Evolutionary conservation across 2,329 filamentous ascomycete species (phyloP).

Genomic region (Aspergillus ruber): DNA sequence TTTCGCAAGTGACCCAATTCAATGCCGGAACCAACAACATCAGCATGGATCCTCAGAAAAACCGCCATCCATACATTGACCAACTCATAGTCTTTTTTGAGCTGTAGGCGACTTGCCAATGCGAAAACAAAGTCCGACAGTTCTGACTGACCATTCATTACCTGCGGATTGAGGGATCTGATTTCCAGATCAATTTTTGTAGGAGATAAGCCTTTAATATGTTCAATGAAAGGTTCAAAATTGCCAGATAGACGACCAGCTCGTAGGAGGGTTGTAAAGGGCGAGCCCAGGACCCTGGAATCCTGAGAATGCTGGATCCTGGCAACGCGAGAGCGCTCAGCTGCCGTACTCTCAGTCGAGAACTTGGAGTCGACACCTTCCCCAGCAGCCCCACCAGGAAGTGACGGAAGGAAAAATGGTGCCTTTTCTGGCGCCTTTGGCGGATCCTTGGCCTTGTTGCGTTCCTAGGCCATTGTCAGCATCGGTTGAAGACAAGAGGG

Average conservation of each 20-base stretch:
- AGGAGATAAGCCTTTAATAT: slow-evolving; percentile 74
- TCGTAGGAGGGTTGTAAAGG: slow-evolving; percentile 46
- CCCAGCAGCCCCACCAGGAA: slow-evolving; percentile 16
- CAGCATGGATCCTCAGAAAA: slow-evolving; percentile 72
- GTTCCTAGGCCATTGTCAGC: slow-evolving; percentile 49
- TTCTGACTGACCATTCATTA: slow-evolving; percentile 54
- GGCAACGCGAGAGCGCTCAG: slow-evolving; percentile 61
- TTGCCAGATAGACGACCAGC: slow-evolving; percentile 46
- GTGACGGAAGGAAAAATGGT: slow-evolving; percentile 78
- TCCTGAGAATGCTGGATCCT: slow-evolving; percentile 52
- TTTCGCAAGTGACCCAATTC: slow-evolving; percentile 48
- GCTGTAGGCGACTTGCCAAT: slow-evolving; percentile 62
- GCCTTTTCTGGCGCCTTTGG: slow-evolving; percentile 90
- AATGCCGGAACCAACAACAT: slow-evolving; percentile 47
- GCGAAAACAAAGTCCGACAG: slow-evolving; percentile 74
- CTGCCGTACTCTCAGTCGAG: slow-evolving; percentile 28
- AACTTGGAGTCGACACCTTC: slow-evolving; percentile 23
- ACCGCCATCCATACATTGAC: slow-evolving; percentile 97
- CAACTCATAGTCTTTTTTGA: slow-evolving; percentile 80
- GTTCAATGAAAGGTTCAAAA: slow-evolving; percentile 64
- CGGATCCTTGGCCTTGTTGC: slow-evolving; percentile 88
- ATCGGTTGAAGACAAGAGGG: slow-evolving; percentile 1
- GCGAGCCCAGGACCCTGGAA: slow-evolving; percentile 20
- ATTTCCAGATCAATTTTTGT: slow-evolving; percentile 87
- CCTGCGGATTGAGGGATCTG: slow-evolving; percentile 60